A percentile compares a stretch with the other conserved stretches of the same genome.
phyloP scores from a whole-genome alignment of 805 yeast species.

The Wickerhamomyces chaumierensis region DNA sequence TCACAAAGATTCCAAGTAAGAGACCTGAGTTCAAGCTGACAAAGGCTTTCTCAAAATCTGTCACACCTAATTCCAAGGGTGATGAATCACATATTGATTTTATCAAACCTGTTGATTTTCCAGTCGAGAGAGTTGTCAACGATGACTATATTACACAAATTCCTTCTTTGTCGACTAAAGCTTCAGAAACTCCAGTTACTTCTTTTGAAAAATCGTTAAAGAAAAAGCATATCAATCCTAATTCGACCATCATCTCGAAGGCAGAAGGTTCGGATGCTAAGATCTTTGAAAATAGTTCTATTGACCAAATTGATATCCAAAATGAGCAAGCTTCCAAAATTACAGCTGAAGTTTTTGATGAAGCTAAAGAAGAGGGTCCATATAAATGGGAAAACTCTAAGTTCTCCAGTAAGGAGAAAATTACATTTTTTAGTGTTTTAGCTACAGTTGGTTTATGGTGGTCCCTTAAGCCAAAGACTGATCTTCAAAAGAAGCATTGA shows the following conservation, averaged over 20 bases:
- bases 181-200: constrained; percentile 27
- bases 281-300: constrained; percentile 13
- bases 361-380: constrained; percentile 10
- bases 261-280: constrained; percentile 17
- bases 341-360: constrained; percentile 4
- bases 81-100: constrained; percentile 49
- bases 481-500: background rate
- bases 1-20: background rate
- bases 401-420: background rate
- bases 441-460: background rate
- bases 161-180: constrained; percentile 38
- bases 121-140: constrained; percentile 31
- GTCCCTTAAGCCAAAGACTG: background rate
- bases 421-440: background rate
- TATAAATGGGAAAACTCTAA: constrained; percentile 9
- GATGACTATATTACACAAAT: constrained; percentile 33
- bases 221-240: constrained; percentile 2
- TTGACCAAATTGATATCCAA: constrained; percentile 8
- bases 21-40: constrained; percentile 1
- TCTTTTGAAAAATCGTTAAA: constrained; percentile 16
- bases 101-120: constrained; percentile 25
- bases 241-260: constrained; percentile 13
- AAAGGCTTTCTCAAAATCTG: constrained; percentile 14
- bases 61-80: constrained; percentile 31
- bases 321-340: constrained; percentile 7